Conservation (phyloP, 2,329 filamentous ascomycete genomes). For the Ophiosphaerella korrae region DNA sequence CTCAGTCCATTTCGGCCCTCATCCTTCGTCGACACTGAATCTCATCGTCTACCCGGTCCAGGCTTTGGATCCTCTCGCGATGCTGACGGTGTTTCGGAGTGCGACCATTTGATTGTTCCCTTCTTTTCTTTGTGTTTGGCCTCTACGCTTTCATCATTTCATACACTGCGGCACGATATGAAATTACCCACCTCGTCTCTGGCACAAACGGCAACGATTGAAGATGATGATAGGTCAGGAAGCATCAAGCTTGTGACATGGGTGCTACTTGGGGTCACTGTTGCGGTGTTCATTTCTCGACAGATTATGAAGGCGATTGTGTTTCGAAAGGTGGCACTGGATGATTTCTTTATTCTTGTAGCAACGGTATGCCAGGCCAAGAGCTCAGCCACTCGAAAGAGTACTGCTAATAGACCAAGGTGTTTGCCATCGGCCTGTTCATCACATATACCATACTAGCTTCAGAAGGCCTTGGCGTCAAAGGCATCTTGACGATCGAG, state of each 20-base stretch:
- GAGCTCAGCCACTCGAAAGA: too few relatives aligned
- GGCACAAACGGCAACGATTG: constrained; percentile 7
- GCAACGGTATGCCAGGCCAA: constrained; percentile 30
- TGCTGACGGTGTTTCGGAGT: constrained; percentile 11
- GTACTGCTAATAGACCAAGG: constrained; percentile 21
- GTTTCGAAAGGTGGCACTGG: constrained; percentile 27
- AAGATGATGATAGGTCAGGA: constrained; percentile 21
- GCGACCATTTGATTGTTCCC: constrained; percentile 6
- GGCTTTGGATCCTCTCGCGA: constrained; percentile 1
- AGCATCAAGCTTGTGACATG: constrained; percentile 34
- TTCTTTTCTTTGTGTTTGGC: constrained; percentile 13
- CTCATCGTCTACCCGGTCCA: background rate
- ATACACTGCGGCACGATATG: constrained; percentile 20
- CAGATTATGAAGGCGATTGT: constrained; percentile 34
- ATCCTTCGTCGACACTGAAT: background rate
- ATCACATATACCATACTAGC: constrained; percentile 30
- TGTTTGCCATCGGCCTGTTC: constrained; percentile 35
- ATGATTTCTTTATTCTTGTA: constrained; percentile 38
- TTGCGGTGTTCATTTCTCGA: constrained; percentile 31
- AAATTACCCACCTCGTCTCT: constrained; percentile 14
- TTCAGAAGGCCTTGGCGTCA: constrained; percentile 30
- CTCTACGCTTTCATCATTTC: constrained; percentile 5
- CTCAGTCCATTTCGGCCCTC: background rate
- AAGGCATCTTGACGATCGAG: constrained; percentile 17
- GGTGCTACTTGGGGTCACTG: constrained; percentile 25